phyloP scores from a whole-genome alignment of 2,329 filamentous ascomycete genomes.

The Penicillium digitatum region DNA sequence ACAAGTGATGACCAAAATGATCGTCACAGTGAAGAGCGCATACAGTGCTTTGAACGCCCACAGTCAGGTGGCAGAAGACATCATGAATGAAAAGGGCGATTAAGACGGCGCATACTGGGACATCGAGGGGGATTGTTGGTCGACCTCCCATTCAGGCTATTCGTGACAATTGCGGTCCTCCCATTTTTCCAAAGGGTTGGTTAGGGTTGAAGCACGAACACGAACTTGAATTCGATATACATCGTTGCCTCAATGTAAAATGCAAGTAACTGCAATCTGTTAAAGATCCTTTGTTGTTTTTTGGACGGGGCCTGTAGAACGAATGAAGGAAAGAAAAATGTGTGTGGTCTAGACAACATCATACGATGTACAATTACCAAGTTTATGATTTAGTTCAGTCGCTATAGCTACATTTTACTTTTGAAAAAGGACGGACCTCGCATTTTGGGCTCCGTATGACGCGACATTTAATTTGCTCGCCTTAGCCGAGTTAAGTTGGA shows the following conservation, averaged over 20 bases:
- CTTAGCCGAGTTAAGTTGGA: not conserved
- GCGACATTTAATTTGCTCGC: not conserved
- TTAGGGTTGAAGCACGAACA: not conserved
- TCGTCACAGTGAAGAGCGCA: constrained; percentile 53
- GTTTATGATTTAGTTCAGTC: not conserved
- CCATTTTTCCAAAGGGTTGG: constrained; percentile 10
- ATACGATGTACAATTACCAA: not conserved
- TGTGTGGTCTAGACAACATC: not conserved
- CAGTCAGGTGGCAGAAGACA: constrained; percentile 45
- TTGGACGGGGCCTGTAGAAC: not conserved
- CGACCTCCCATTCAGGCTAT: constrained; percentile 40
- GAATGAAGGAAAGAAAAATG: not conserved
- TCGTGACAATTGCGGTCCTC: constrained; percentile 30
- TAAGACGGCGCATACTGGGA: constrained; percentile 62
- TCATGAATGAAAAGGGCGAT: constrained; percentile 47
- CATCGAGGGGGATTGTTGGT: constrained; percentile 58
- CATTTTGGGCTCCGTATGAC: not conserved
- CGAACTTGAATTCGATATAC: not conserved
- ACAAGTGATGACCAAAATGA: constrained; percentile 63
- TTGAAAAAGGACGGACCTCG: not conserved
- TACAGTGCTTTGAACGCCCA: constrained; percentile 57
- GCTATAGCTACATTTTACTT: not conserved
- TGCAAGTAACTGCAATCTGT: not conserved
- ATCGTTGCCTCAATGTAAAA: not conserved
- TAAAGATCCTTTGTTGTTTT: not conserved